phyloP scores from a whole-genome alignment of 345 rosid genomes.

The Passiflora organensis region DNA sequence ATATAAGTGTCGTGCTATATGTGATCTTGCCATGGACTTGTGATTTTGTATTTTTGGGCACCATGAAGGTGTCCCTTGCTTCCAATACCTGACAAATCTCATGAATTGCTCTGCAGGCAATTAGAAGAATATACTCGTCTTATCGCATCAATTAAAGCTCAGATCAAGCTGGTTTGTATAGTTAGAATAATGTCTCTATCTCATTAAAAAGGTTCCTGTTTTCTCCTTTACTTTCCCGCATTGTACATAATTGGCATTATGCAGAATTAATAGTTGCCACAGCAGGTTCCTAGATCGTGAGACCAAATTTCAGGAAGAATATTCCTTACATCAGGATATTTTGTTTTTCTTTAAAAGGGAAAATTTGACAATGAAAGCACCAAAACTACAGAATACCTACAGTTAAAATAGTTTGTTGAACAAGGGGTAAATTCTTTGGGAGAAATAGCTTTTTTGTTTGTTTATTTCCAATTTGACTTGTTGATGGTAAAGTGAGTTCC shows the following conservation, averaged over 20 bases:
- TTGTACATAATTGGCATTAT: background rate
- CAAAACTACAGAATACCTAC: too few relatives aligned
- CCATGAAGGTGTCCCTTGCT: too few relatives aligned
- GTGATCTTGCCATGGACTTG: too few relatives aligned
- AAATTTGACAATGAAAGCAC: too few relatives aligned
- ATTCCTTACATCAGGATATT: too few relatives aligned
- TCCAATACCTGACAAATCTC: background rate
- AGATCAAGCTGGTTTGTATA: conserved; percentile 61
- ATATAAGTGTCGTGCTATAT: background rate
- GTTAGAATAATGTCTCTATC: background rate
- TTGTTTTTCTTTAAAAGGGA: too few relatives aligned
- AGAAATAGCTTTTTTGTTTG: too few relatives aligned
- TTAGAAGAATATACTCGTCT: conserved; percentile 51
- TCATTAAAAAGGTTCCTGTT: background rate
- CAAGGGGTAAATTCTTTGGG: too few relatives aligned
- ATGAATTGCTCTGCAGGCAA: conserved; percentile 44
- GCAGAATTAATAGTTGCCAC: background rate
- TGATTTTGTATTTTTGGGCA: too few relatives aligned
- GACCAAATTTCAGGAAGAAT: background rate
- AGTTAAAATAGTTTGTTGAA: too few relatives aligned
- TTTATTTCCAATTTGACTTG: too few relatives aligned
- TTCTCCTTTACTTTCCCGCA: background rate
- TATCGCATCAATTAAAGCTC: conserved; percentile 70
- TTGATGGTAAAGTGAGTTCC: too few relatives aligned
- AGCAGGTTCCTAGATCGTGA: background rate